Percentiles rank a stretch among this genome's conserved stretches.
Conservation (phyloP, 176 grass and related monocot genomes). For the Avena sativa region DNA sequence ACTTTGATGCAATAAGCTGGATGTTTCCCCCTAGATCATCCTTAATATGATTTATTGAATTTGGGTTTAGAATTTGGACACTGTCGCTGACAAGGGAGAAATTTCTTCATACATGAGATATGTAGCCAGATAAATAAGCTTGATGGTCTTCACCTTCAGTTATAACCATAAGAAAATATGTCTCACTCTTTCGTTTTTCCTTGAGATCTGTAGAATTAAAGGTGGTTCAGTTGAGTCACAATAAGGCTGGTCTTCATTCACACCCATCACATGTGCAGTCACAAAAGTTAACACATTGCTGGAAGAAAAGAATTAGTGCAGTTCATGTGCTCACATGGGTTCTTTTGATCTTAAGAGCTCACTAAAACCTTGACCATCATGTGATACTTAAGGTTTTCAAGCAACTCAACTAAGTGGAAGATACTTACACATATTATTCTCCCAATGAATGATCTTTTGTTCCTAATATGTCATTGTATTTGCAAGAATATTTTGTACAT, state of each 20-base stretch:
- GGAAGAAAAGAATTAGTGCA: conserved; percentile 47
- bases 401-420: conserved; percentile 21
- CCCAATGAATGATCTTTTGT: background rate
- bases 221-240: conserved; percentile 18
- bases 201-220: conserved; percentile 45
- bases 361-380: conserved; percentile 41
- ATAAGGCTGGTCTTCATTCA: conserved; percentile 43
- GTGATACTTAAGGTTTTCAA: conserved; percentile 22
- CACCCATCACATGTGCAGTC: conserved; percentile 53
- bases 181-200: conserved; percentile 6
- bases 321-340: conserved; percentile 75
- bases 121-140: background rate
- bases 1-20: background rate
- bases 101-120: conserved; percentile 11
- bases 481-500: background rate
- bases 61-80: conserved; percentile 26
- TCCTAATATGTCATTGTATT: background rate
- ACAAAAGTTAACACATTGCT: conserved; percentile 46
- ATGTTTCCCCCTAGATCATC: background rate
- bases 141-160: conserved; percentile 10
- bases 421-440: conserved; percentile 33
- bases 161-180: conserved; percentile 24
- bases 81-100: background rate
- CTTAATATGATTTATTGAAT: conserved; percentile 1
- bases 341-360: conserved; percentile 46